Evolutionary conservation across 805 yeast species (phyloP), one percentile per base, ranked within the genome.

Genomic region (Schwanniomyces sp.): DNA sequence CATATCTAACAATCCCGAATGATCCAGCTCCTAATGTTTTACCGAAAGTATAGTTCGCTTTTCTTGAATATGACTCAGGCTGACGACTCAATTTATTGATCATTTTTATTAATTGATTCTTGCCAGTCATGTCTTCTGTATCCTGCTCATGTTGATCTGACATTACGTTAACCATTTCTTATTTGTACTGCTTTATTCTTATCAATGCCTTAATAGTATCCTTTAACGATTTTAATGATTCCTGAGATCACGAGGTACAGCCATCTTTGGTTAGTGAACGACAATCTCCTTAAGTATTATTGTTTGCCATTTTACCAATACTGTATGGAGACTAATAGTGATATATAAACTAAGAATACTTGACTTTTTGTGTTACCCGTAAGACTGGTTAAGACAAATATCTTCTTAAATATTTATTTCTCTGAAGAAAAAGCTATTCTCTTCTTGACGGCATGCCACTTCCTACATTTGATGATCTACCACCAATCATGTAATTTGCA

Each of bases 21-120:
- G 96, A 82, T 5, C 99, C 98, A 0, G 97, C 97, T 8, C 98
- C 98, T 10, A 91, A 69, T 0, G 96, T 89, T 50, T 80, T 81
- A 10, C 91, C 92, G 63, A 91, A 88, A 7, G 84, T 80, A 59
- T 89, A 91, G 50, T 80, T 75, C 41, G 76, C 65, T 67, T 90
- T 89, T 58, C 88, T 80, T 37, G 75, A 60, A 56, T 85, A 85
- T 7, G 87, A 79, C 10, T 72, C 76, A 0, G 95, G 96, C 63
- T 88, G 94, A 5, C 91, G 89, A 40, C 82, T 70, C 17, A 88
- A 60, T 56, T 80, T 85, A 58, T 79, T 75, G 48, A 86, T 44
- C 44, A 75, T 52, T 49, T 67, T 70, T 52, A 69, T 66, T 50
- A 69, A 54, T 43, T 55, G 61, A 47, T 54, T 54, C 12, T 52